Conservation (phyloP, 441 rosid species). For the Croton laevigatus region DNA sequence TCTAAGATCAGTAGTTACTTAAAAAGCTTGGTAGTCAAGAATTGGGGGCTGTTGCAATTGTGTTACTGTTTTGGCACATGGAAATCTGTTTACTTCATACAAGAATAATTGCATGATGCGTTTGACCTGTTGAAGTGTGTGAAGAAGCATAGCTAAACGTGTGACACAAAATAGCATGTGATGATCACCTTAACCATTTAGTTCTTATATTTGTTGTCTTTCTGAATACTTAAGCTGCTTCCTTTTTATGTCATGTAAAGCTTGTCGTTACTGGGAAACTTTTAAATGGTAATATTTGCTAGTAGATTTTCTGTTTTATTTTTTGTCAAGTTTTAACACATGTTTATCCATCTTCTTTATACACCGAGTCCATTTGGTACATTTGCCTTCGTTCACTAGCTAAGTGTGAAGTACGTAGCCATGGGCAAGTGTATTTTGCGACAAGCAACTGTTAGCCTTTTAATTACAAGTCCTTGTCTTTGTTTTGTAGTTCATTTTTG, state of each 20-base stretch:
- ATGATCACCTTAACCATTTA: slow-evolving; percentile 21
- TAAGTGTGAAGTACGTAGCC: no score
- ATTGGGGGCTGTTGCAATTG: slow-evolving; percentile 16
- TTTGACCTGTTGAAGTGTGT: slow-evolving; percentile 30
- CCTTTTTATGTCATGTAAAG: slow-evolving; percentile 34
- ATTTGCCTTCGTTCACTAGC: no score
- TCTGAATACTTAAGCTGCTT: slow-evolving; percentile 21
- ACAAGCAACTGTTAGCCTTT: no score
- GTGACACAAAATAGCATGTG: slow-evolving; percentile 14
- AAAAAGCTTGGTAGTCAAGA: slow-evolving; percentile 16
- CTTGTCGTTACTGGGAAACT: slow-evolving; percentile 26
- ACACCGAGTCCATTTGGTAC: no score
- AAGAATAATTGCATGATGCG: slow-evolving; percentile 34
- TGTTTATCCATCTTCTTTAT: no score
- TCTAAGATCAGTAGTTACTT: slow-evolving; percentile 22
- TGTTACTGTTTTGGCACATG: slow-evolving; percentile 16
- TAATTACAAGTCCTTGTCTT: no score
- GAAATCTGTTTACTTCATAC: slow-evolving; percentile 29
- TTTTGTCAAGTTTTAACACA: neutral
- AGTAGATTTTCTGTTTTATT: neutral
- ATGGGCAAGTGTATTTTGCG: no score
- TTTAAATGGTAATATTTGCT: slow-evolving; percentile 12
- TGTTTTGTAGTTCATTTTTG: no score
- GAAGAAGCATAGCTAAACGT: slow-evolving; percentile 26
- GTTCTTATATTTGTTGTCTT: slow-evolving; percentile 19